Evolutionary conservation across 164 flowering plant species (phyloP), one percentile per base, ranked within the genome.

Genomic region (Nymphaea colorata): DNA sequence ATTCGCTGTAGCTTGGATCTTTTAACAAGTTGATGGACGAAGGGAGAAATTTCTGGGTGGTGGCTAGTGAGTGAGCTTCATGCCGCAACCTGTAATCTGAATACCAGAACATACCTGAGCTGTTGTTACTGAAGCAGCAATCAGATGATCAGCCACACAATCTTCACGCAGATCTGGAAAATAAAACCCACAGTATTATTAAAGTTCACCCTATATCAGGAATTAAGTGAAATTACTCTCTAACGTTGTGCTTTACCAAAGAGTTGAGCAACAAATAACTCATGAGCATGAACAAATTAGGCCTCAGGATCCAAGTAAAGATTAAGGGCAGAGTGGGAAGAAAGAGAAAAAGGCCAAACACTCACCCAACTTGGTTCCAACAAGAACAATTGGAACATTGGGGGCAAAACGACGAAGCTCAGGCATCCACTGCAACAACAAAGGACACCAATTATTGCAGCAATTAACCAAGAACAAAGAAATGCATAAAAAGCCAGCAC

Each of bases 351-450:
- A 14, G 14, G 0, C 12, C 8, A 8, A 51, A 0, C 5, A 51
- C 82, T 41, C 76, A 93, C 98, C 98, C 77, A 93, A 66, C 70
- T 93, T 93, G 51, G 98, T 93, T 67, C 98, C 98, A 77, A 93
- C 98, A 68, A 93, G 96, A 67, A 93, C 88, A 76, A 93, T 81
- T 47, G 98, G 97, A 71, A 93, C 97, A 75, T 87, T 86, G 7
- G 98, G 97, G 18, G 97, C 98, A 77, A 91, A 93, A 61, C 97
- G 79, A 15, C 91, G 94, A 71, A 93, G 96, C 75, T 93, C 98
- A 5, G 98, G 97, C 96, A 93, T 93, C 98, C 98, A 93, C 98
- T 93, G 86, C 15, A 61, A 64, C 68, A 73, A 61, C 18, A 10
- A 17, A 61, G 57, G 14, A 10, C 8, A 51, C 57, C 57, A 51